A percentile compares a stretch with the other conserved stretches of the same genome.
Evolutionary conservation across 495 filamentous ascomycete species (phyloP).

Genomic region (Hypoxylon lenormandii): DNA sequence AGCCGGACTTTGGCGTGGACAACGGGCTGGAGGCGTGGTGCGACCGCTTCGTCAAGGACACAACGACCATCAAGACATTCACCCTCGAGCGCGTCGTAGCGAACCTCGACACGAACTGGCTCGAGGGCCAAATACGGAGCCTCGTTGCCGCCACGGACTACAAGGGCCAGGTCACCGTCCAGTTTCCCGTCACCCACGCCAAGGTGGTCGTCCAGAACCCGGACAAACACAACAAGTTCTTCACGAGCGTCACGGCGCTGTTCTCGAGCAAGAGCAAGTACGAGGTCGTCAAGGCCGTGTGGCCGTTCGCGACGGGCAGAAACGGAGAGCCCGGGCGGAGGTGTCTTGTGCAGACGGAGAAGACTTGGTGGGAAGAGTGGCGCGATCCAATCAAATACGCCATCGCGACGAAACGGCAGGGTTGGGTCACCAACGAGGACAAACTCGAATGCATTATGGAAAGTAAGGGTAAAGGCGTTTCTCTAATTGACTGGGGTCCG

Average conservation of each 20-base stretch:
- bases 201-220: conserved; percentile 63
- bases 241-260: conserved; percentile 56
- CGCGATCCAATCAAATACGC: conserved; percentile 57
- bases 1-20: conserved; percentile 53
- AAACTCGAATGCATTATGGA: conserved; percentile 65
- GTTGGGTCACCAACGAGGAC: conserved; percentile 66
- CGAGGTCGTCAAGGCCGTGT: conserved; percentile 64
- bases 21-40: conserved; percentile 64
- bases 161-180: conserved; percentile 61
- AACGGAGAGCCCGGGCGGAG: conserved; percentile 55
- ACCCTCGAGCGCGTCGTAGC: conserved; percentile 61
- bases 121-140: conserved; percentile 64
- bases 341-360: conserved; percentile 64
- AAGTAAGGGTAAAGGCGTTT: conserved; percentile 48
- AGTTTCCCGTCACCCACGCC: conserved; percentile 64
- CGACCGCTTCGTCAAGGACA: conserved; percentile 61
- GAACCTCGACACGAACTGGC: conserved; percentile 64
- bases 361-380: conserved; percentile 67
- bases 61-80: conserved; percentile 62
- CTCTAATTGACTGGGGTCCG: conserved; percentile 58
- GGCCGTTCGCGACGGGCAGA: conserved; percentile 59
- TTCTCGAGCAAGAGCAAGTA: conserved; percentile 62
- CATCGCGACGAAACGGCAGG: conserved; percentile 58
- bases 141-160: conserved; percentile 61
- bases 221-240: conserved; percentile 54